phyloP scores from a whole-genome alignment of 371 early-diverging fungal species.

The Blastocladiella emersonii region DNA sequence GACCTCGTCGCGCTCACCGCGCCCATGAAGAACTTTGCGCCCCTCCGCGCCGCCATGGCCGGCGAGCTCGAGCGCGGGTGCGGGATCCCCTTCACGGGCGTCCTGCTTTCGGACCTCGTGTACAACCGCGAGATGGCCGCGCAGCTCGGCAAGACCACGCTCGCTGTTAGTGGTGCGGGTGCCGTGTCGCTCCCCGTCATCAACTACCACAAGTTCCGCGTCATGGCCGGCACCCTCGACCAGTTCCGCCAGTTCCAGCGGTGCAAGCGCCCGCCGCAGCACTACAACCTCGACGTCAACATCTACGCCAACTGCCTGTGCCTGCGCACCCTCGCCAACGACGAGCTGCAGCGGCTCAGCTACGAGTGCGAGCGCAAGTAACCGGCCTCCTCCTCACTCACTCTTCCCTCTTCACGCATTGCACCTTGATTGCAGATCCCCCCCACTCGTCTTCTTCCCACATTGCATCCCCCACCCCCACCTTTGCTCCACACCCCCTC shows the following conservation, averaged over 20 bases:
- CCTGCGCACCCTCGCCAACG: background rate
- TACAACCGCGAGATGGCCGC: background rate
- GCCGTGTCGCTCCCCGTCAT: background rate
- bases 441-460: too few relatives aligned
- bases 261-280: background rate
- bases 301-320: constrained; percentile 5
- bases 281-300: background rate
- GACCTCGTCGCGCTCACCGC: constrained; percentile 43
- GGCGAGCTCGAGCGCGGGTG: background rate
- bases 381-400: too few relatives aligned
- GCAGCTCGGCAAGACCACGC: background rate
- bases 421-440: too few relatives aligned
- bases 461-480: too few relatives aligned
- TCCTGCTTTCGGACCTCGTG: constrained; percentile 1
- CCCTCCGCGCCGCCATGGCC: constrained; percentile 43
- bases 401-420: too few relatives aligned
- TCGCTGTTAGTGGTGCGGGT: background rate
- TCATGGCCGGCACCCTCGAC: background rate
- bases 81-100: constrained; percentile 3
- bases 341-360: background rate
- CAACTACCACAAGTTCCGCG: constrained; percentile 5
- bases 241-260: constrained; percentile 5
- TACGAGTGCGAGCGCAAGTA: background rate
- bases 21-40: constrained; percentile 46
- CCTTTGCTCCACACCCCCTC: too few relatives aligned